Evolutionary conservation across 371 early-diverging fungal genomes (phyloP), one percentile per base, ranked within the genome.

Genomic region (Rhizopus arrhizus): DNA sequence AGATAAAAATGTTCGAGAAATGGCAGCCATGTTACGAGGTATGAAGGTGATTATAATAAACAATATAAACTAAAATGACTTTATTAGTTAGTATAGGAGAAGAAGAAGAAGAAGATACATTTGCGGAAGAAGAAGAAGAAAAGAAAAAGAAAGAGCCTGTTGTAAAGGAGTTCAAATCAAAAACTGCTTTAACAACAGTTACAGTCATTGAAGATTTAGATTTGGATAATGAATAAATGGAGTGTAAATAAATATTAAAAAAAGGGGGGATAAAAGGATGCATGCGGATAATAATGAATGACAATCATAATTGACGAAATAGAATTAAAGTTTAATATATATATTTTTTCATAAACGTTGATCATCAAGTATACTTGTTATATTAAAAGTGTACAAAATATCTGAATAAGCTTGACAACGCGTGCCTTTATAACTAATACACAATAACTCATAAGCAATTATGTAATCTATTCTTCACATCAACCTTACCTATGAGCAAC

Each of bases 401-500:
- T 22, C 22, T 86, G 84, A 61, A 92, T 87, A 76, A 89, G 88
- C 68, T 93, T 87, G 10, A 94, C 73, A 29, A 96, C 75, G 40
- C 86, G 82, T 35, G 88, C 79, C 82, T 95, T 95, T 84, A 98
- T 97, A 83, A 97, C 97, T 8, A 96, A 95, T 67, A 80, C 77
- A 81, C 97, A 97, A 66, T 97, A 97, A 64, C 85, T n/a, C 89
- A 78, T 98, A 98, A 33, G 82, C 73, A 36, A 89, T 84, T 55
- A 81, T 74, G 89, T 75, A 85, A 85, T 40, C 70, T 82, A 69
- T 92, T 87, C 83, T 95, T 95, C 69, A 98, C 96, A 73, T 98
- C 90, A 41, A 96, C 90, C 79, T 13, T 72, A 67, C 57, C 80
- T 84, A 33, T 61, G 55, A 13, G 64, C 65, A 46, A 70, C 69